phyloP scores from a whole-genome alignment of 441 rosid species.

The Populus hybrid region DNA sequence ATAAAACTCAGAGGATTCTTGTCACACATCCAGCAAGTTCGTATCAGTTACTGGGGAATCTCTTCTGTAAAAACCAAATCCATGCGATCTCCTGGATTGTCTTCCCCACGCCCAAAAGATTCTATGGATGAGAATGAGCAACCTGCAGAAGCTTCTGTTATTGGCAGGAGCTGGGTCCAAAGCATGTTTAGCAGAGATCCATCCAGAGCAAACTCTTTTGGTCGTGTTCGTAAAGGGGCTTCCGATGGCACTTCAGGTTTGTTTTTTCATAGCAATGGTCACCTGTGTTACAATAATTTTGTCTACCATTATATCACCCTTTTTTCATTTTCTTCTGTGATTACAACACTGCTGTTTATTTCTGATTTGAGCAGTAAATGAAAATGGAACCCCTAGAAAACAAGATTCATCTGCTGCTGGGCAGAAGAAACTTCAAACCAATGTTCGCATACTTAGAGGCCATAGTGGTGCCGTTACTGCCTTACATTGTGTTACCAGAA shows the following conservation, averaged over 20 bases:
- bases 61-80: constrained; percentile 67
- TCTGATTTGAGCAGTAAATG: constrained; percentile 20
- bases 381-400: constrained; percentile 36
- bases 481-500: constrained; percentile 92
- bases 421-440: constrained; percentile 90
- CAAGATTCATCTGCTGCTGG: constrained; percentile 71
- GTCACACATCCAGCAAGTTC: constrained; percentile 94
- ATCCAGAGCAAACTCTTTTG: constrained; percentile 69
- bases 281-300: neutral
- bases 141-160: constrained; percentile 91
- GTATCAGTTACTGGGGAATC: constrained; percentile 89
- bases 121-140: constrained; percentile 68
- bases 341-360: neutral
- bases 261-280: constrained; percentile 15
- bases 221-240: constrained; percentile 79
- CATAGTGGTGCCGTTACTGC: constrained; percentile 94
- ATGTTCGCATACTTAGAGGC: constrained; percentile 87
- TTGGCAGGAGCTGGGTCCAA: constrained; percentile 99
- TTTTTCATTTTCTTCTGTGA: constrained; percentile 9
- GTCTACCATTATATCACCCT: neutral
- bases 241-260: constrained; percentile 75
- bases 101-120: constrained; percentile 87
- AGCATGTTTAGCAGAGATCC: constrained; percentile 98
- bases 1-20: constrained; percentile 15
- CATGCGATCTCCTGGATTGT: constrained; percentile 59